A percentile compares a stretch with the other conserved stretches of the same genome.
phyloP scores from a whole-genome alignment of 202 grass and related monocot genomes.

The Eragrostis tef region DNA sequence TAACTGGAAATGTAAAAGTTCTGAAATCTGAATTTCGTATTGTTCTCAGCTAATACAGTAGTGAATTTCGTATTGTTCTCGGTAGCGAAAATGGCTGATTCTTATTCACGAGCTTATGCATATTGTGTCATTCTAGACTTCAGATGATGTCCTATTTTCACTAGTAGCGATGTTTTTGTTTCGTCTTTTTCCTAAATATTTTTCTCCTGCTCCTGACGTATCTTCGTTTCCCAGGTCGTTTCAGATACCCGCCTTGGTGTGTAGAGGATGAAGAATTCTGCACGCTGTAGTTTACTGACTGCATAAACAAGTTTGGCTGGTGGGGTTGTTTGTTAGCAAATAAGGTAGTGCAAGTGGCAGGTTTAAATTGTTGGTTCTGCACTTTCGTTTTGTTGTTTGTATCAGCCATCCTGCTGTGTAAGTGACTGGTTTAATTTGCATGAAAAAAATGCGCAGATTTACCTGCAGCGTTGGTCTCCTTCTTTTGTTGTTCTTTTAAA shows the following conservation, averaged over 20 bases:
- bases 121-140: not conserved
- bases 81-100: not conserved
- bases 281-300: constrained; percentile 1
- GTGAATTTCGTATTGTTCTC: not conserved
- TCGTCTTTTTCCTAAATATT: constrained; percentile 18
- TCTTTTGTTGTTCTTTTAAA: not conserved
- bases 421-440: not conserved
- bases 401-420: constrained; percentile 22
- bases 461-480: not conserved
- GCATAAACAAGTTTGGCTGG: constrained; percentile 23
- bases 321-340: constrained; percentile 2
- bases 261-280: constrained; percentile 19
- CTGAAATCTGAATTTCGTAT: no score
- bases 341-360: not conserved
- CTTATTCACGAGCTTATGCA: not conserved
- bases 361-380: not conserved
- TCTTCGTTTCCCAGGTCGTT: not conserved
- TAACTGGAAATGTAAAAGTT: not conserved
- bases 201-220: not conserved
- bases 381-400: not conserved
- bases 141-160: not conserved
- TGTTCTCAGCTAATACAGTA: no score
- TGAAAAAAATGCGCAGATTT: not conserved
- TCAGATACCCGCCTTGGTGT: not conserved
- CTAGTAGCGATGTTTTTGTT: not conserved